phyloP scores from a whole-genome alignment of 257 asterid species.

The Solanum chilense region DNA sequence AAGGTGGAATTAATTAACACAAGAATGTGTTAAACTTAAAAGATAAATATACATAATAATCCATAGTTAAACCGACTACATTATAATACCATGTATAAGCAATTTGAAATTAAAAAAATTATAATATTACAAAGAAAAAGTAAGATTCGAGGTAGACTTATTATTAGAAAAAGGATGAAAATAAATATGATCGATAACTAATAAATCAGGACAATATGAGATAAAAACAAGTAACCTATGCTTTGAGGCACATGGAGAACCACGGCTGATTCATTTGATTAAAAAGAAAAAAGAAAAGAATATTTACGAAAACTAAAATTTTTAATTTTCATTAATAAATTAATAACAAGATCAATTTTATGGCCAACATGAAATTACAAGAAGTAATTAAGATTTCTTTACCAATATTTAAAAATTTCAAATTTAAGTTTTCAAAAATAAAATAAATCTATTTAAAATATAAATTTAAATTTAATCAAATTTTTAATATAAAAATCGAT shows the following conservation, averaged over 20 bases:
- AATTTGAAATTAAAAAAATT: background rate
- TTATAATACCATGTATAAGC: background rate
- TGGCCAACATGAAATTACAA: background rate
- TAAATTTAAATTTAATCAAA: no score
- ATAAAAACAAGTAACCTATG: background rate
- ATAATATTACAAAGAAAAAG: background rate
- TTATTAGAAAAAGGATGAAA: background rate
- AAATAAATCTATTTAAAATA: no score
- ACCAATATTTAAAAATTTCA: no score
- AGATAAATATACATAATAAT: no score
- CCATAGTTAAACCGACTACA: background rate
- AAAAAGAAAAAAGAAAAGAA: no score
- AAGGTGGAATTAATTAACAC: background rate
- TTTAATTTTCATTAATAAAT: no score
- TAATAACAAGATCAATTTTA: background rate
- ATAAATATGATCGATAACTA: background rate
- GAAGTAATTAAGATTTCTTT: no score
- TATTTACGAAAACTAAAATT: no score
- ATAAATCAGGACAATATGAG: background rate
- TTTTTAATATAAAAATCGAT: accelerated
- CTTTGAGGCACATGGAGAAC: background rate
- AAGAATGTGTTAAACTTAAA: no score
- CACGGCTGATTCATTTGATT: background rate
- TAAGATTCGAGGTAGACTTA: background rate
- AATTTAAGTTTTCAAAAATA: no score